Percentiles rank a stretch among this genome's conserved stretches.
Conservation (phyloP, 2,329 filamentous ascomycete species). For the Ascochyta pisi region DNA sequence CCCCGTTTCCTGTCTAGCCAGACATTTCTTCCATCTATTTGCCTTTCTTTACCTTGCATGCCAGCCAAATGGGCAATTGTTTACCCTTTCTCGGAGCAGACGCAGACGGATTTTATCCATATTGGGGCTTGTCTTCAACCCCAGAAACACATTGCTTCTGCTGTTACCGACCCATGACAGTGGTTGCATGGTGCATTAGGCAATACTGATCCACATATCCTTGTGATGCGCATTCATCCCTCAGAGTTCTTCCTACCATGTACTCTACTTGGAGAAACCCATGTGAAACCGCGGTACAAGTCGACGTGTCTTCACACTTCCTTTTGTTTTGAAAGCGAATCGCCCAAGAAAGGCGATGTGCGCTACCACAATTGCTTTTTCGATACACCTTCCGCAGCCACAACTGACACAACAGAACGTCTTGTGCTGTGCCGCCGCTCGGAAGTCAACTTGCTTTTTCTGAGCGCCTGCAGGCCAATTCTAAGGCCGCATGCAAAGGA, state of each 20-base stretch:
- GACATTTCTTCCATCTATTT: background rate
- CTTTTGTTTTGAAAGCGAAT: background rate
- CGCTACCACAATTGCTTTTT: slow-evolving; percentile 4
- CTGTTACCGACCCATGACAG: background rate
- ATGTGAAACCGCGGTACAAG: slow-evolving; percentile 2
- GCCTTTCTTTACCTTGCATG: background rate
- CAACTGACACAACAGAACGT: slow-evolving; percentile 2
- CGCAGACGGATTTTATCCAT: background rate
- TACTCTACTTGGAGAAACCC: background rate
- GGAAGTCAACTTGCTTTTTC: slow-evolving; percentile 1
- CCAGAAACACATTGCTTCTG: background rate
- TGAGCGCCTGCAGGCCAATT: background rate
- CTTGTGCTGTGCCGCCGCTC: slow-evolving; percentile 1
- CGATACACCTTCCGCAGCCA: background rate
- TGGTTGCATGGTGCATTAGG: background rate
- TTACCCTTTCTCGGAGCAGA: background rate
- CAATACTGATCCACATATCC: slow-evolving; percentile 1
- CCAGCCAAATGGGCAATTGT: background rate
- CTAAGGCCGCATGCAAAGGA: background rate
- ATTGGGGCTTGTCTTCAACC: background rate
- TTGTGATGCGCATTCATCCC: background rate
- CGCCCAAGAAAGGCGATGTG: slow-evolving; percentile 1
- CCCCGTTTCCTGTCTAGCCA: background rate
- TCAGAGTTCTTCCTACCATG: background rate
- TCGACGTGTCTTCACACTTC: slow-evolving; percentile 5